These are phyloP conservation scores for Gnomoniopsis sp. DNA, from an alignment of 2,329 filamentous ascomycete species.

Conservation along the genomic window DNA sequence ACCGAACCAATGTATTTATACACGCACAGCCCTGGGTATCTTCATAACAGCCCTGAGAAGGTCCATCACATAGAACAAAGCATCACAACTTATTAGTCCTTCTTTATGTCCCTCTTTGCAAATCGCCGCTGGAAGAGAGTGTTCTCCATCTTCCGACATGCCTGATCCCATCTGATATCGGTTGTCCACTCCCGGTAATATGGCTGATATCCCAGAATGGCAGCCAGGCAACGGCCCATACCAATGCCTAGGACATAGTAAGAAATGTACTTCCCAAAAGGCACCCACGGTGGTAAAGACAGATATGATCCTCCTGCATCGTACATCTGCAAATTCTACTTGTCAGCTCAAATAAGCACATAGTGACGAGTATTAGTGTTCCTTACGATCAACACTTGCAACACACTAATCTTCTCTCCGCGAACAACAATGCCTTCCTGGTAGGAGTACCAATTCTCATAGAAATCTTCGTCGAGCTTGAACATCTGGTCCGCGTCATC, in stretches of 20 bases:
- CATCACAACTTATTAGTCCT: neutral
- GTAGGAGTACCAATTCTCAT: constrained; percentile 34
- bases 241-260: constrained; percentile 27
- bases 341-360: neutral
- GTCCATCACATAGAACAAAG: no score
- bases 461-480: constrained; percentile 29
- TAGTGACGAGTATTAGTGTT: neutral
- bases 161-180: constrained; percentile 30
- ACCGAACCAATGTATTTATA: no score
- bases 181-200: constrained; percentile 33
- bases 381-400: constrained; percentile 2
- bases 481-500: constrained; percentile 25
- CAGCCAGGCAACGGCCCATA: constrained; percentile 36
- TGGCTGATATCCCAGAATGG: constrained; percentile 35
- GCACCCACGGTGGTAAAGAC: constrained; percentile 34
- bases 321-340: constrained; percentile 29
- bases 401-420: constrained; percentile 11
- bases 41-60: no score
- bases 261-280: constrained; percentile 27
- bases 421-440: constrained; percentile 28
- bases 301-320: constrained; percentile 37
- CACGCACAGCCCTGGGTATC: no score
- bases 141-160: constrained; percentile 31
- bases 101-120: neutral
- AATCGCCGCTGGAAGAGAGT: constrained; percentile 25